Evolutionary conservation across 148 eudicot genomes (phyloP).

Genomic region (Rhododendron vialii): DNA sequence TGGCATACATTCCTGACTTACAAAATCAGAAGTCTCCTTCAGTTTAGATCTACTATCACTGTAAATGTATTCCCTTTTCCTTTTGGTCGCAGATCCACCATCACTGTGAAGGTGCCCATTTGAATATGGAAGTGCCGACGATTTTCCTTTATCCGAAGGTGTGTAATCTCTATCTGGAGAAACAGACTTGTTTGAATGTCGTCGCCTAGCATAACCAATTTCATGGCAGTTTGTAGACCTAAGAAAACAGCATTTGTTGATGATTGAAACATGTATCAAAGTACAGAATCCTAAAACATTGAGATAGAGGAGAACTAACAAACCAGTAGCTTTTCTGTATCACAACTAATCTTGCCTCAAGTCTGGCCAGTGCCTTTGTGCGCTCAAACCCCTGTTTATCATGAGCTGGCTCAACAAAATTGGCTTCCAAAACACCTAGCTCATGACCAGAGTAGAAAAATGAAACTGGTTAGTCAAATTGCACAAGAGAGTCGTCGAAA

Average conservation of each 20-base stretch:
- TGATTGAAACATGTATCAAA: neutral
- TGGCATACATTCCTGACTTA: neutral
- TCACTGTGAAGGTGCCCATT: neutral
- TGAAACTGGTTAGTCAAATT: neutral
- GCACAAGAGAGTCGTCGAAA: neutral
- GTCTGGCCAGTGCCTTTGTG: constrained; percentile 75
- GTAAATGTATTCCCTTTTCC: neutral
- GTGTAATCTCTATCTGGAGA: constrained; percentile 19
- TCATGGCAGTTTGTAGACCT: constrained; percentile 68
- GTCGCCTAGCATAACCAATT: constrained; percentile 78
- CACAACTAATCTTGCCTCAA: constrained; percentile 50
- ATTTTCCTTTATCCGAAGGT: constrained; percentile 20
- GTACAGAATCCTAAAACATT: neutral
- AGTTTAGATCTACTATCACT: too few relatives aligned
- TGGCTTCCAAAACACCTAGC: constrained; percentile 90
- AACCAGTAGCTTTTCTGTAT: constrained; percentile 86
- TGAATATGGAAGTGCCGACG: neutral
- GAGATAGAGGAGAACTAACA: constrained; percentile 18
- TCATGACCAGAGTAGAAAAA: constrained; percentile 10
- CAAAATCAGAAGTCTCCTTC: too few relatives aligned
- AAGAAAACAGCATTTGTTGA: constrained; percentile 23
- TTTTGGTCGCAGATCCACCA: neutral
- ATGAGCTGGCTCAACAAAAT: constrained; percentile 98
- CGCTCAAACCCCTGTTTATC: constrained; percentile 99
- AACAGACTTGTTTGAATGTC: constrained; percentile 15